Conservation (phyloP, 345 rosid species). For the Eucalyptus melliodora region DNA sequence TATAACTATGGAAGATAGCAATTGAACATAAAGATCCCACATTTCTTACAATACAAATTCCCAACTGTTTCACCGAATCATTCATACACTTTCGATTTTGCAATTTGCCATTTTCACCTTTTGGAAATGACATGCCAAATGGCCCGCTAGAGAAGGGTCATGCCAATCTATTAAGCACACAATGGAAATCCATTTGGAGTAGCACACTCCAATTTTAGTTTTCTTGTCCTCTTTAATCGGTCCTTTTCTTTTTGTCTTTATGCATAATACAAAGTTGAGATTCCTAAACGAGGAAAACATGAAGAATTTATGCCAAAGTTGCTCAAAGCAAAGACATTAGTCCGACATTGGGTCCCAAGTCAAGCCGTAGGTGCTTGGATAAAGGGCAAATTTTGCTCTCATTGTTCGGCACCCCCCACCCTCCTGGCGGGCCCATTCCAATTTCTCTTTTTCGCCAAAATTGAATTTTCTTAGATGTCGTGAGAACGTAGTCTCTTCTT, state of each 20-base stretch:
- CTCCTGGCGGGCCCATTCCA: background rate
- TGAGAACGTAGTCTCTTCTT: background rate
- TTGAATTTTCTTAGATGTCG: background rate
- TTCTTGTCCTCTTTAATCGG: background rate
- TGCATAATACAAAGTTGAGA: background rate
- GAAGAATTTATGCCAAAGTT: background rate
- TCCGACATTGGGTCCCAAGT: background rate
- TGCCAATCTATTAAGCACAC: background rate
- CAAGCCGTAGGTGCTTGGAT: background rate
- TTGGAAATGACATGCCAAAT: background rate
- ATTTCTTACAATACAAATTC: background rate
- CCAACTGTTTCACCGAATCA: rapidly evolving
- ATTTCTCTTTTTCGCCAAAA: background rate
- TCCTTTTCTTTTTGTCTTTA: background rate
- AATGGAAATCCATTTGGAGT: background rate
- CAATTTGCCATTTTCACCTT: background rate
- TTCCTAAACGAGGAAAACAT: background rate
- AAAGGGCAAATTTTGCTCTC: background rate
- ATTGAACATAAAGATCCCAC: background rate
- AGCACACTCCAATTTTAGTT: background rate
- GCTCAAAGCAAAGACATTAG: background rate
- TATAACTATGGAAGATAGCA: background rate
- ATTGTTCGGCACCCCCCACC: background rate
- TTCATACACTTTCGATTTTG: background rate
- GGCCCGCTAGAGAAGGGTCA: background rate